These are phyloP conservation scores for Aureobasidium mangrovei DNA, from an alignment of 2,329 filamentous ascomycete genomes.

Conservation along the genomic window DNA sequence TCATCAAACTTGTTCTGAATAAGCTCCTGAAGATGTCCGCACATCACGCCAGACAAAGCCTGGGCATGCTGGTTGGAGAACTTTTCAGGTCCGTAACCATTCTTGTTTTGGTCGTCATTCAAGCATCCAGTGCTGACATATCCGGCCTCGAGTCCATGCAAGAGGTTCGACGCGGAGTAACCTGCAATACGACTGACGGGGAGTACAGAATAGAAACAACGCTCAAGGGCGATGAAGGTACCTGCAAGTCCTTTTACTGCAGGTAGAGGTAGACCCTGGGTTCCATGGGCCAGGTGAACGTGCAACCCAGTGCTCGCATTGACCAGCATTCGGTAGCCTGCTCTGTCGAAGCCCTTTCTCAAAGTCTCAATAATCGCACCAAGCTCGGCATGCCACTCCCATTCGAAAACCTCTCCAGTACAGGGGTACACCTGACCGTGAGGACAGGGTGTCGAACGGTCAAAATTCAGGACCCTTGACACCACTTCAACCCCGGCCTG, in stretches of 20 bases:
- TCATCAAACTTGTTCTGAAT: no score
- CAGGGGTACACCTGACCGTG: background rate
- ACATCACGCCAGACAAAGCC: no score
- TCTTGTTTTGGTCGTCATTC: no score
- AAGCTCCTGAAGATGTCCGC: no score
- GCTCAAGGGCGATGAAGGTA: background rate
- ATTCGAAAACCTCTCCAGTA: background rate
- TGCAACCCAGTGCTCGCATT: background rate
- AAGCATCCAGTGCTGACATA: no score
- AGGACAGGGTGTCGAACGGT: background rate
- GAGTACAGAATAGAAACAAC: background rate
- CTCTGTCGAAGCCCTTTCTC: background rate
- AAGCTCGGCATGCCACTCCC: background rate
- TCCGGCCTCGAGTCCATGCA: background rate
- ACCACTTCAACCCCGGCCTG: background rate
- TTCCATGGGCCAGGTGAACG: background rate
- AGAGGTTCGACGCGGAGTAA: no score
- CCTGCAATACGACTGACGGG: background rate
- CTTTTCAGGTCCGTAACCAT: no score
- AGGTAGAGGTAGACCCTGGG: background rate
- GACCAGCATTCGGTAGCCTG: background rate
- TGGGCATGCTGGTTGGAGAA: no score
- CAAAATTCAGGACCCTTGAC: background rate
- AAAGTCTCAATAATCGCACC: background rate
- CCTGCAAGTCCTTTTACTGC: background rate